Percentiles rank a stretch among this genome's conserved stretches.
Conservation (phyloP, 2,329 filamentous ascomycete species). For the Pestalotiopsis sp. region DNA sequence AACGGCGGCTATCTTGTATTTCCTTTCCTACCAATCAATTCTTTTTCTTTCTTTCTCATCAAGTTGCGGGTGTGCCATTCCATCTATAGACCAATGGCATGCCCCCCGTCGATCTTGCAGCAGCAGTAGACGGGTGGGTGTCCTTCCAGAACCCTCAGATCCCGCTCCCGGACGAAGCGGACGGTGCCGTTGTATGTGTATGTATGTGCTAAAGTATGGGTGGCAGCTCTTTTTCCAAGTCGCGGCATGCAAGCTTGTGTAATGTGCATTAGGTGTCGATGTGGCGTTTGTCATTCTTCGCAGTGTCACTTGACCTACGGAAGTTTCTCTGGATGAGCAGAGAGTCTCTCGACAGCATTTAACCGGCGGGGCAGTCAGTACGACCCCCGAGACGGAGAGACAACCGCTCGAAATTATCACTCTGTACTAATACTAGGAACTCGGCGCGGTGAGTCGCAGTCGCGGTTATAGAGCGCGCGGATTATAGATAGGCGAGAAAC, state of each 20-base stretch:
- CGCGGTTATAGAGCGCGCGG: background rate
- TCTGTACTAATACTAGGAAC: background rate
- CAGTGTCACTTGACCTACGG: background rate
- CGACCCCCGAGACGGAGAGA: no score
- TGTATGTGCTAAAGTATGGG: background rate
- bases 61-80: no score
- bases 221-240: background rate
- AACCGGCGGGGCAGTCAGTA: no score
- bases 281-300: background rate
- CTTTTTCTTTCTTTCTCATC: background rate
- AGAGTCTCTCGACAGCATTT: no score
- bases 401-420: background rate
- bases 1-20: background rate
- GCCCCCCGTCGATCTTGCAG: background rate
- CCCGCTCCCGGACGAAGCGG: background rate
- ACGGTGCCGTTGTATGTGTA: background rate
- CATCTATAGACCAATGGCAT: no score
- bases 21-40: background rate
- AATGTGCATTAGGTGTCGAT: background rate
- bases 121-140: background rate
- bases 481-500: background rate
- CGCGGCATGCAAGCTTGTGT: background rate
- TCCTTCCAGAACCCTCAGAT: background rate
- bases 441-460: background rate
- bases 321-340: no score